These are phyloP conservation scores for Yamadazyma kitorensis DNA, from an alignment of 805 yeast species.

Conservation along the genomic window DNA sequence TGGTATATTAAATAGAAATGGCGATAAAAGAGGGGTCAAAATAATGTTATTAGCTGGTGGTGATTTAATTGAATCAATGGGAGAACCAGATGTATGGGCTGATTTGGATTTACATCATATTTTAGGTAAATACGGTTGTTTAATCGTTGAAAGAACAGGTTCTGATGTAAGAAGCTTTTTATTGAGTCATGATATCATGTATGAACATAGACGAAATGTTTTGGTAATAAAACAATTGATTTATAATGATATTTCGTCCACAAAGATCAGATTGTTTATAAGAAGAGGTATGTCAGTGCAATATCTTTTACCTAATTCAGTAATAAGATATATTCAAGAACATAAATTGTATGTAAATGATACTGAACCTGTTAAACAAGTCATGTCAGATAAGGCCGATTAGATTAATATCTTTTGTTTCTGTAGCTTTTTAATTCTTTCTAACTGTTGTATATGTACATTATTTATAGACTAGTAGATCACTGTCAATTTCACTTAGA, in stretches of 20 bases:
- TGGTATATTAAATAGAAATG: conserved; percentile 64
- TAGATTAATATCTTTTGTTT: conserved; percentile 19
- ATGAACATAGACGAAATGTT: conserved; percentile 90
- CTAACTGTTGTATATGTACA: background rate
- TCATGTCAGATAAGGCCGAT: conserved; percentile 39
- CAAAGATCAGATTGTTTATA: conserved; percentile 88
- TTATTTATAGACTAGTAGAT: background rate
- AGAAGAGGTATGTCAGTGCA: conserved; percentile 97
- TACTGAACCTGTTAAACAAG: conserved; percentile 93
- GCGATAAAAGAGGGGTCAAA: conserved; percentile 73
- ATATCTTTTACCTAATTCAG: conserved; percentile 88
- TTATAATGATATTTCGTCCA: conserved; percentile 93
- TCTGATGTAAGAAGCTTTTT: conserved; percentile 91
- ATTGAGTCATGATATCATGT: conserved; percentile 94
- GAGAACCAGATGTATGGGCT: conserved; percentile 99
- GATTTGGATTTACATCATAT: conserved; percentile 94
- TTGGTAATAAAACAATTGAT: conserved; percentile 93
- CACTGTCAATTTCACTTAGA: too few species aligned
- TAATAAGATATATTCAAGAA: conserved; percentile 91
- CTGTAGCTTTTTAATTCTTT: background rate
- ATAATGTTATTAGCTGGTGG: conserved; percentile 98
- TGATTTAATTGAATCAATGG: conserved; percentile 96
- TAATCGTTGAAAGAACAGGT: conserved; percentile 96
- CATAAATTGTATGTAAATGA: conserved; percentile 81
- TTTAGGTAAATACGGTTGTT: conserved; percentile 91